Evolutionary conservation across 2,329 filamentous ascomycete genomes (phyloP).

Genomic region (Geoglossum cookeanum): DNA sequence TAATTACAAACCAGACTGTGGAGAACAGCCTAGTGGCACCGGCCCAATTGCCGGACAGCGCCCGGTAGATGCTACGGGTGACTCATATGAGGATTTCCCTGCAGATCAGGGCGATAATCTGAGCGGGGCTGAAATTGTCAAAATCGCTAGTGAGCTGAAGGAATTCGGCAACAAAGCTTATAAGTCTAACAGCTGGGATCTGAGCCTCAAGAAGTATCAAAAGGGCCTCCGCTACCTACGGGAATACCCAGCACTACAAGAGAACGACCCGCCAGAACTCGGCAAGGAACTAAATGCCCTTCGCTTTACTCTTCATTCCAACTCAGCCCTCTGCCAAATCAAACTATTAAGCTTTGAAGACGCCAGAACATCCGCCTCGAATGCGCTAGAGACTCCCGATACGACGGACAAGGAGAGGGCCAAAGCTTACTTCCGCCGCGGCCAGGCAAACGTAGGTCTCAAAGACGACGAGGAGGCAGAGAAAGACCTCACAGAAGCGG

Average conservation of each 20-base stretch:
- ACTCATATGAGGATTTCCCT: constrained; percentile 88
- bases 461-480: constrained; percentile 76
- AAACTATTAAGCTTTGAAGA: constrained; percentile 60
- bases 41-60: constrained; percentile 49
- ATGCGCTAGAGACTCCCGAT: constrained; percentile 47
- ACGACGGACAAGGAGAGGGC: constrained; percentile 59
- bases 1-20: constrained; percentile 40
- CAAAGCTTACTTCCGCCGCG: constrained; percentile 77
- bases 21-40: constrained; percentile 57
- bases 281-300: constrained; percentile 49
- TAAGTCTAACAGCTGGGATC: constrained; percentile 51
- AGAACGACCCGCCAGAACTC: constrained; percentile 50
- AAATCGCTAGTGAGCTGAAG: constrained; percentile 73
- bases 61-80: constrained; percentile 60
- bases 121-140: constrained; percentile 47
- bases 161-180: constrained; percentile 84
- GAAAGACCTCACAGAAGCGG: constrained; percentile 55
- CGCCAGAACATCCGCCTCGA: constrained; percentile 47
- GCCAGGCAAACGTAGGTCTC: constrained; percentile 49
- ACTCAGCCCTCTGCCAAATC: constrained; percentile 67
- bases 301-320: constrained; percentile 74
- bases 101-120: constrained; percentile 58
- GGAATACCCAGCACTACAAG: constrained; percentile 52
- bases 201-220: constrained; percentile 79
- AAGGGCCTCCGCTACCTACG: constrained; percentile 82